Conservation (phyloP, 2,329 filamentous ascomycete genomes). For the Verticillium nubilum region DNA sequence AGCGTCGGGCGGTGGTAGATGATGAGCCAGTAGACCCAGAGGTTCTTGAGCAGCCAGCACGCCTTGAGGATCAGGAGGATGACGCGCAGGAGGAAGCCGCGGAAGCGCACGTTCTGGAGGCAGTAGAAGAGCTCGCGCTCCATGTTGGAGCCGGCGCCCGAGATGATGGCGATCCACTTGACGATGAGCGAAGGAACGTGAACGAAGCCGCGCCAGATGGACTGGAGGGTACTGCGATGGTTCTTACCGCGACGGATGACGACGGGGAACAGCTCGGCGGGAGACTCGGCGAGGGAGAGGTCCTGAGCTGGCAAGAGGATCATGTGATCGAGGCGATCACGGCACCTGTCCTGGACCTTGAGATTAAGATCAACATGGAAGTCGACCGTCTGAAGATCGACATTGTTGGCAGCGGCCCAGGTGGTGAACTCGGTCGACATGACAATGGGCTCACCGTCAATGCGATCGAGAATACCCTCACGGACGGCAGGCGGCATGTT, state of each 20-base stretch:
- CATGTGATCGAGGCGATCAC: not conserved
- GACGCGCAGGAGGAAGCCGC: slow-evolving; percentile 16
- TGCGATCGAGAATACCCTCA: slow-evolving; percentile 22
- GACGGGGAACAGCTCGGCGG: slow-evolving; percentile 10
- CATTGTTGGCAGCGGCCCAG: slow-evolving; percentile 16
- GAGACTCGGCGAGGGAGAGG: not conserved
- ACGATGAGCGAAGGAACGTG: slow-evolving; percentile 18
- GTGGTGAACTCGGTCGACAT: slow-evolving; percentile 16
- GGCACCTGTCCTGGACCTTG: not conserved
- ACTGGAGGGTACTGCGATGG: slow-evolving; percentile 6
- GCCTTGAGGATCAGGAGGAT: slow-evolving; percentile 23
- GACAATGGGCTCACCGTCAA: slow-evolving; percentile 17
- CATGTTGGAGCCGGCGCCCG: slow-evolving; percentile 25
- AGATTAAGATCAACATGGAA: slow-evolving; percentile 21
- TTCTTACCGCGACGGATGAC: slow-evolving; percentile 4
- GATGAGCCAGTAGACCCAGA: slow-evolving; percentile 24
- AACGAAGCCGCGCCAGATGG: slow-evolving; percentile 11
- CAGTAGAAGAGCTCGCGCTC: slow-evolving; percentile 29
- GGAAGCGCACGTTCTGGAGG: slow-evolving; percentile 18
- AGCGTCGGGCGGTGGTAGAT: slow-evolving; percentile 25
- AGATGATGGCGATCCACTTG: slow-evolving; percentile 27
- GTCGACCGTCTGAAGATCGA: slow-evolving; percentile 20
- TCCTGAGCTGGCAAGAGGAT: not conserved
- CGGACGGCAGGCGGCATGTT: slow-evolving; percentile 21
- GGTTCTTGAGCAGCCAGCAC: slow-evolving; percentile 23